A percentile compares a stretch with the other conserved stretches of the same genome.
Evolutionary conservation across 192 early-diverging fungal species (phyloP).

Genomic region (Coemansia sp.): DNA sequence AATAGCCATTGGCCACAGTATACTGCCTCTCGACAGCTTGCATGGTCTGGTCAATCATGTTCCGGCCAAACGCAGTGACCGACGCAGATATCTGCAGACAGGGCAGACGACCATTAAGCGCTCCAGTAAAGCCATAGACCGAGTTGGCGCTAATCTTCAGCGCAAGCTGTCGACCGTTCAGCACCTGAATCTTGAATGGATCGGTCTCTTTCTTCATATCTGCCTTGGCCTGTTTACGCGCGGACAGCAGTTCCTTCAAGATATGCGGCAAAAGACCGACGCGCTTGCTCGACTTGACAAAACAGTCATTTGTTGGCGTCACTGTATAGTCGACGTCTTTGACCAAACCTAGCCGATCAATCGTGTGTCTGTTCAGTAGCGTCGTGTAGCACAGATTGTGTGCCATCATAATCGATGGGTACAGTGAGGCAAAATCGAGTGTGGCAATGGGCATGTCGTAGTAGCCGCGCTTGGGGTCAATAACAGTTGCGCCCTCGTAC

Average conservation of each 20-base stretch:
- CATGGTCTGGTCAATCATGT: conserved; percentile 93
- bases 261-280: conserved; percentile 88
- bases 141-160: conserved; percentile 96
- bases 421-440: conserved; percentile 96
- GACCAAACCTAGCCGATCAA: conserved; percentile 65
- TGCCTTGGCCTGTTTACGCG: conserved; percentile 88
- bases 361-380: conserved; percentile 58
- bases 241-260: conserved; percentile 82
- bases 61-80: conserved; percentile 91
- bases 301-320: conserved; percentile 90
- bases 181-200: conserved; percentile 88
- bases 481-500: conserved; percentile 94
- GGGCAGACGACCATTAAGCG: conserved; percentile 86
- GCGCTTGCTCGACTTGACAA: conserved; percentile 71
- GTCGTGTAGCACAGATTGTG: conserved; percentile 99
- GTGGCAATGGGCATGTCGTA: conserved; percentile 97
- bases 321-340: conserved; percentile 81
- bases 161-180: conserved; percentile 95
- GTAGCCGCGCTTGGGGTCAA: conserved; percentile 91
- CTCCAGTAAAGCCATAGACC: conserved; percentile 97
- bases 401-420: conserved; percentile 99
- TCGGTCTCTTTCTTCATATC: conserved; percentile 97
- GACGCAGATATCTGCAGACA: conserved; percentile 91
- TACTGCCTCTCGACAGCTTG: conserved; percentile 78
- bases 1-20: conserved; percentile 83